Evolutionary conservation across 148 eudicot genomes (phyloP).

Genomic region (Nyssa sinensis): DNA sequence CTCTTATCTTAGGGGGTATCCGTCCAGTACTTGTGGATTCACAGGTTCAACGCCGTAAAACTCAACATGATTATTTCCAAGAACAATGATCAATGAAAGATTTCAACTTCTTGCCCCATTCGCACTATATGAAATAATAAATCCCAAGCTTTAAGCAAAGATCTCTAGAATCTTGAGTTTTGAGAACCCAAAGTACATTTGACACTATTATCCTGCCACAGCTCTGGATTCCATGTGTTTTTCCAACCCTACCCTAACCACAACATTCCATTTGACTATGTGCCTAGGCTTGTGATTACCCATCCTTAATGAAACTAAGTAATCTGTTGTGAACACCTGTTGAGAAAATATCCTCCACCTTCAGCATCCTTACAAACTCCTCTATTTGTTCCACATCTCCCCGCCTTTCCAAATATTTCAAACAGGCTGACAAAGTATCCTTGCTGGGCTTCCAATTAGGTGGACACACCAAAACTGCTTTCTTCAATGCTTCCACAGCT

Average conservation of each 20-base stretch:
- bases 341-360: conserved; percentile 16
- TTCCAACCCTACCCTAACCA: background rate
- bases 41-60: background rate
- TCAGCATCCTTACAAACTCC: conserved; percentile 19
- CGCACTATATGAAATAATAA: background rate
- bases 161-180: background rate
- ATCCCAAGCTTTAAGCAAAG: background rate
- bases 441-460: conserved; percentile 3
- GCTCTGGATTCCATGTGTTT: background rate
- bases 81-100: too few species aligned
- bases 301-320: conserved; percentile 1
- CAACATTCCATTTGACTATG: background rate
- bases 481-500: conserved; percentile 34
- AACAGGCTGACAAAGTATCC: conserved; percentile 21
- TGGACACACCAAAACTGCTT: conserved; percentile 20
- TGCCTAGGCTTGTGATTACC: background rate
- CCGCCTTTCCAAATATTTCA: conserved; percentile 29
- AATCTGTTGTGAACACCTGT: conserved; percentile 17
- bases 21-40: too few species aligned
- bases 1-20: too few species aligned
- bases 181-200: background rate
- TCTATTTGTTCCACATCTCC: conserved; percentile 21
- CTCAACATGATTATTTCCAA: background rate
- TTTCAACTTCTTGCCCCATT: too few species aligned
- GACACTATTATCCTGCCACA: background rate